Evolutionary conservation across 768 basidiomycete species (phyloP).

Genomic region (Collybia sp.): DNA sequence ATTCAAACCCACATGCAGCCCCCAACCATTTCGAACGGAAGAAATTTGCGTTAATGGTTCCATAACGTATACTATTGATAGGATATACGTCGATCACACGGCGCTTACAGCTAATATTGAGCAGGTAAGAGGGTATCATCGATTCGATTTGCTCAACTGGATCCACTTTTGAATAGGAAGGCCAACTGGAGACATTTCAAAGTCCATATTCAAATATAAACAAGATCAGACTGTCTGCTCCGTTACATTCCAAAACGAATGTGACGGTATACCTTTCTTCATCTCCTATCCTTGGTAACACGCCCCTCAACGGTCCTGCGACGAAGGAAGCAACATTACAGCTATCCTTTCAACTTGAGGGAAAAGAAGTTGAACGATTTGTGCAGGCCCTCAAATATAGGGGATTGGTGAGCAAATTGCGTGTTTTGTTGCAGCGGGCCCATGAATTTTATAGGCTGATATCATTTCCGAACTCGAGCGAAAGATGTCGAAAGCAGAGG

Average conservation of each 20-base stretch:
- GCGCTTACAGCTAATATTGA: conserved; percentile 49
- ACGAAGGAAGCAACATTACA: conserved; percentile 14
- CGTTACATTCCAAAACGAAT: conserved; percentile 16
- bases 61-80: conserved; percentile 30
- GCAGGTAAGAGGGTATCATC: conserved; percentile 18
- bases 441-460: conserved; percentile 4
- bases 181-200: conserved; percentile 46
- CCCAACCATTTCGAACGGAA: conserved; percentile 51
- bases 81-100: conserved; percentile 47
- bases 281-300: conserved; percentile 34
- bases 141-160: conserved; percentile 3
- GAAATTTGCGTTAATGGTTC: conserved; percentile 31
- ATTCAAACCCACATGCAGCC: conserved; percentile 27
- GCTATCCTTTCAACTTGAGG: conserved; percentile 34
- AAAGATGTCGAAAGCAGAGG: conserved; percentile 20
- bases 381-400: conserved; percentile 35
- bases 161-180: conserved; percentile 23
- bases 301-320: conserved; percentile 13
- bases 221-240: conserved; percentile 16
- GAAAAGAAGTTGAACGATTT: conserved; percentile 30
- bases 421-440: background rate
- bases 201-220: conserved; percentile 33
- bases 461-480: conserved; percentile 5
- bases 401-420: conserved; percentile 34
- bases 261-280: conserved; percentile 26